phyloP scores from a whole-genome alignment of 441 rosid species.

The Euphorbia neoarborescens region DNA sequence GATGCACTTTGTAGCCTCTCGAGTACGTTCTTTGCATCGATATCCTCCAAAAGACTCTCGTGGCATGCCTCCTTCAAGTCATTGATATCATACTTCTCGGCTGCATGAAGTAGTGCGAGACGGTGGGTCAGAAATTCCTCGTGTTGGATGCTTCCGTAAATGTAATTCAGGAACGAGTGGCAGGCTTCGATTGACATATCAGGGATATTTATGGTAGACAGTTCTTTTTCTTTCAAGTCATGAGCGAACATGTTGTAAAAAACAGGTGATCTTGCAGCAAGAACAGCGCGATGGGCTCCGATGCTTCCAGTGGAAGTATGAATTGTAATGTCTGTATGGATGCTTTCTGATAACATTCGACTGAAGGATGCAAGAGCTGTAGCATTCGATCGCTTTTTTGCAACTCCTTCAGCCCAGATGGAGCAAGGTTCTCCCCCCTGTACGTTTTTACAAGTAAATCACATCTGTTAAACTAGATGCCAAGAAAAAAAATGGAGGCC shows the following conservation, averaged over 20 bases:
- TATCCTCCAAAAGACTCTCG: conserved; percentile 71
- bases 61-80: conserved; percentile 86
- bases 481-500: conserved; percentile 18
- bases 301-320: conserved; percentile 77
- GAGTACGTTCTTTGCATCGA: conserved; percentile 65
- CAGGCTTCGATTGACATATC: conserved; percentile 79
- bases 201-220: conserved; percentile 52
- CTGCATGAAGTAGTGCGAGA: conserved; percentile 62
- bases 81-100: conserved; percentile 68
- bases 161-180: conserved; percentile 61
- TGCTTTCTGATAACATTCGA: conserved; percentile 75
- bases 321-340: conserved; percentile 67
- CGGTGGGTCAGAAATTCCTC: conserved; percentile 65
- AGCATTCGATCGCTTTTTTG: conserved; percentile 37
- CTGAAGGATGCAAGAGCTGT: conserved; percentile 57
- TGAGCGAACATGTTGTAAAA: conserved; percentile 74
- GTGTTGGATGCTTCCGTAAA: conserved; percentile 65
- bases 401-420: conserved; percentile 62
- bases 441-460: conserved; percentile 10
- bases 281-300: conserved; percentile 77
- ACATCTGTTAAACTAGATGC: conserved; percentile 9
- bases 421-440: conserved; percentile 69
- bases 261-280: conserved; percentile 79
- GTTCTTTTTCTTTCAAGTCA: conserved; percentile 79
- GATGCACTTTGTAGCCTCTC: conserved; percentile 78